Evolutionary conservation across 2,329 filamentous ascomycete genomes (phyloP).

Genomic region (Colletotrichum abscissum): DNA sequence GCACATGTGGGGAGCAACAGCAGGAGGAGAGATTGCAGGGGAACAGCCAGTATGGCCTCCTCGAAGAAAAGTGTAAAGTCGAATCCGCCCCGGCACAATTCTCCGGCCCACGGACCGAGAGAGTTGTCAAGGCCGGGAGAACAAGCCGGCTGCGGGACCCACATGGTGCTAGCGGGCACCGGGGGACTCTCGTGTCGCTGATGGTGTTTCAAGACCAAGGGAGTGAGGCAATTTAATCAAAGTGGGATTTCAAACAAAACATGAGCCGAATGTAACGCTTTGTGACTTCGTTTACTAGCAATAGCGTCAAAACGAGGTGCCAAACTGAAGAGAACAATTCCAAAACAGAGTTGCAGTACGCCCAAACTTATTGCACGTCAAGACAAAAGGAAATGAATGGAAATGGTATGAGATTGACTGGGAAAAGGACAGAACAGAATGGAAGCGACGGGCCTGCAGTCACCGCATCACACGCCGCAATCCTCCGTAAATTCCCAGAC

Average conservation of each 20-base stretch:
- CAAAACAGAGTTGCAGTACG: background rate
- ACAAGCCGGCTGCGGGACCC: constrained; percentile 23
- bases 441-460: background rate
- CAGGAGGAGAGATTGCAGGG: constrained; percentile 25
- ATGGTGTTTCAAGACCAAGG: constrained; percentile 21
- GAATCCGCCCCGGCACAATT: constrained; percentile 41
- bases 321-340: background rate
- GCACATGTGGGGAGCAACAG: constrained; percentile 13
- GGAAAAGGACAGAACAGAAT: background rate
- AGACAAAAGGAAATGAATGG: background rate
- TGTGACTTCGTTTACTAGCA: constrained; percentile 2
- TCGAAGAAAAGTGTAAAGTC: constrained; percentile 45
- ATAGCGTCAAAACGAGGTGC: background rate
- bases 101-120: constrained; percentile 34
- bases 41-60: constrained; percentile 40
- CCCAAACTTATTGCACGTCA: background rate
- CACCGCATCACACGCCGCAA: background rate
- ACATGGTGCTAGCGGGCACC: constrained; percentile 16
- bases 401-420: background rate
- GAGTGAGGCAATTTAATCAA: background rate
- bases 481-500: background rate
- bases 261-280: constrained; percentile 12
- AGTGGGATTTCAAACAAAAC: constrained; percentile 23
- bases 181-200: background rate
- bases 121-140: constrained; percentile 26